Base-by-base conservation (phyloP, 1,284 basidiomycete genomes). In the Moniliella sp. region DNA sequence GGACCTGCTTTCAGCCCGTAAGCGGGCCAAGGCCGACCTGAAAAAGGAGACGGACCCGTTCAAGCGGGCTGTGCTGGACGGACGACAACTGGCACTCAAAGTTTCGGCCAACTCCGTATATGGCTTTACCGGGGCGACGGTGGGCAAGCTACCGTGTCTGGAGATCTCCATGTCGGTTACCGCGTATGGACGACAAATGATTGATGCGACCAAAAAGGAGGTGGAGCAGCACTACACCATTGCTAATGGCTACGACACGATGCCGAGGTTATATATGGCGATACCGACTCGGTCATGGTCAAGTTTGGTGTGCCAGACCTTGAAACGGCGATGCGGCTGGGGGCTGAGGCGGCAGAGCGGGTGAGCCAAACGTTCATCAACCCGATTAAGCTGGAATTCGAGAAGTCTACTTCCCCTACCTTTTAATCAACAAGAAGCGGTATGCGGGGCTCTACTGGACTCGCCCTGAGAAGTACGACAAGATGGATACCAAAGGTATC, bases 281-380 rank as follows among this genome's bases (percentile, higher is more conserved):
- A 59, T 28, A 59, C 56, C 10, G 56, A 59, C 32, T 57, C 54
- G 26, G 54, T 59, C 38, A 59, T 59, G 56, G 53, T 59, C 46
- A 56, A 57, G 36, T 59, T 59, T 33, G 56, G 56, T 30, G 42
- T 45, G 2, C 34, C 43, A 3, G 50, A 56, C 15, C 30, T 59
- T n/a, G 35, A 30, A 8, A 41, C 45, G 26, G 50, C 54, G 9
- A 59, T 59, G 56, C 39, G 50, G 31, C 40, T 58, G 8, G 86
- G 88, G 21, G 75, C 75, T 16, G 81, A 94, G 64, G 91, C 91
- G 0, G 91, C 91, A 1, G 75, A 79, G 17, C 69, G 80, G n/a
- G 88, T 97, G 4, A 49, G 47, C 2, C 32, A 50, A 19, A 50
- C 51, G 1, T 59, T 59, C 35, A 40, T 48, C 25, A 38, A 46